Conservation (phyloP, 805 yeast genomes). For the Wickerhamomyces silvicola region DNA sequence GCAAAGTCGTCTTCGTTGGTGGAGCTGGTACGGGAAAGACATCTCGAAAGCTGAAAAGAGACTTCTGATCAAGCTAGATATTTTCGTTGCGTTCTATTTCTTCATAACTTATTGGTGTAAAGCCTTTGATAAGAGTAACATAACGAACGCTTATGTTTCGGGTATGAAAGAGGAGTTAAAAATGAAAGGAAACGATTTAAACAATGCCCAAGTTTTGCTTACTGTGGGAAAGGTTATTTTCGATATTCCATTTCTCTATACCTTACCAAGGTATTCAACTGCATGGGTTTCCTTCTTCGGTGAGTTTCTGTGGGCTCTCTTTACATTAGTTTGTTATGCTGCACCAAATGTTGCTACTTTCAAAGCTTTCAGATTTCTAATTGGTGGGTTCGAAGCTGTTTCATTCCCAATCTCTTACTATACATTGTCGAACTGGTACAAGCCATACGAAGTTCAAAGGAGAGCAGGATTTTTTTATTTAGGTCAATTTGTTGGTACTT, state of each 20-base stretch:
- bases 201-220: slow-evolving; percentile 52
- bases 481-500: slow-evolving; percentile 31
- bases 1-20: background rate
- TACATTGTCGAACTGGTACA: slow-evolving; percentile 54
- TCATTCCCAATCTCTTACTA: slow-evolving; percentile 58
- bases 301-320: slow-evolving; percentile 62
- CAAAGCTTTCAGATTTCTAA: slow-evolving; percentile 54
- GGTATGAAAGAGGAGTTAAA: slow-evolving; percentile 53
- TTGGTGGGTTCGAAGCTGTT: slow-evolving; percentile 66
- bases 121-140: slow-evolving; percentile 52
- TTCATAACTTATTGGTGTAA: slow-evolving; percentile 63
- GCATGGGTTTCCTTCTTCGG: slow-evolving; percentile 40
- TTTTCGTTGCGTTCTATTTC: slow-evolving; percentile 45
- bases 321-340: slow-evolving; percentile 50
- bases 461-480: slow-evolving; percentile 56
- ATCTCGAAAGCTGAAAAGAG: slow-evolving; percentile 31
- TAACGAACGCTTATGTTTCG: slow-evolving; percentile 58
- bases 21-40: slow-evolving; percentile 3
- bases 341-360: slow-evolving; percentile 44
- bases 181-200: slow-evolving; percentile 58
- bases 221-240: slow-evolving; percentile 55
- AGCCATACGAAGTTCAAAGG: slow-evolving; percentile 50
- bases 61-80: slow-evolving; percentile 44
- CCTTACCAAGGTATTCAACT: slow-evolving; percentile 49
- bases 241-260: slow-evolving; percentile 59